Base-by-base conservation (phyloP, 208 protist species). In the Acanthamoeba sp. region DNA sequence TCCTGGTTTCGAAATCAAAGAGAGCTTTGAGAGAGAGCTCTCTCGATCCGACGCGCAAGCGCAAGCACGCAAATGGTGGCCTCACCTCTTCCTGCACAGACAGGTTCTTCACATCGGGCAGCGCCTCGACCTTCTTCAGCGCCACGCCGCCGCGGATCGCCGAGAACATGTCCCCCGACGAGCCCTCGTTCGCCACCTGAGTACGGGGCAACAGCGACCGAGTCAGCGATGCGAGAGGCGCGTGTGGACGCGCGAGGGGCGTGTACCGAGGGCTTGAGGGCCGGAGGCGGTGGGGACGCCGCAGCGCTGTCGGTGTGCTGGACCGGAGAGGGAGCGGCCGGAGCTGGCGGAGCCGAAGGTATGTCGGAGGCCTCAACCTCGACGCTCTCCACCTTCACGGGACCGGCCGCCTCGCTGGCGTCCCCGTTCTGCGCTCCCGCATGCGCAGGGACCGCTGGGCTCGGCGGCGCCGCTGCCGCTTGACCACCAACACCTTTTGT, bases 61-160 rank as follows among this genome's bases (percentile, higher is more conserved):
- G n/a, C n/a, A n/a, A n/a, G n/a, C n/a, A n/a, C n/a, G n/a, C n/a
- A n/a, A n/a, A n/a, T n/a, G n/a, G n/a, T n/a, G n/a, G 16, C 18
- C 55, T 62, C 20, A 76, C 66, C 66, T 76, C 66, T 76, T 76
- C 66, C 66, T 76, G 22, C 12, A 76, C 29, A 10, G 29, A 40
- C 29, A 76, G 36, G 66, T 76, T 76, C 66, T 76, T 76, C 0
- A 76, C 66, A 7, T 76, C 36, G 66, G 66, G 66, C 6, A 76
- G 36, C 32, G 66, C 66, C 10, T 24, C 66, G 16, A 38, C 66
- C 66, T 76, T 76, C n/a, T n/a, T 76, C 32, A 76, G 29, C 2
- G 22, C 29, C 29, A 76, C 66, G 20, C 66, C 66, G 29, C 29
- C 66, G 36, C 66, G 66, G 66, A 76, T 76, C 22, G 29, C 29